phyloP scores from a whole-genome alignment of 139 green algal genomes.

The Mesotaenium endlicherianum region DNA sequence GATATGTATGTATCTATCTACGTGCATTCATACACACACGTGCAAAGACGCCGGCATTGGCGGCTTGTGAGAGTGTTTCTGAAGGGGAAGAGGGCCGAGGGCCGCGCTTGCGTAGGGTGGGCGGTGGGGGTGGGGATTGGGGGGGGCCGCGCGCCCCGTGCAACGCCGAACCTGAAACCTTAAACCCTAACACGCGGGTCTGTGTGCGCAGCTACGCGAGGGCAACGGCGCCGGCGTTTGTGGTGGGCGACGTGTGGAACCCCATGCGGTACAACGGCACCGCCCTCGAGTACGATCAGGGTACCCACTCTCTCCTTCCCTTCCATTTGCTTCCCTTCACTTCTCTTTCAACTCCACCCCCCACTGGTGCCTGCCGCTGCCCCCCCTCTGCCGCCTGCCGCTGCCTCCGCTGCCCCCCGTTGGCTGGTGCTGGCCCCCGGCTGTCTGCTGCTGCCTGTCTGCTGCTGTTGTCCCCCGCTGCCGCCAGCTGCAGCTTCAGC shows the following conservation, averaged over 20 bases:
- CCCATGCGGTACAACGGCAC: slow-evolving; percentile 11
- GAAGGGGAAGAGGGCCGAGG: no score
- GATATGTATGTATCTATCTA: not conserved
- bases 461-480: no score
- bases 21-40: not conserved
- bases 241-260: slow-evolving; percentile 10
- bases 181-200: no score
- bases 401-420: not conserved
- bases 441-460: not conserved
- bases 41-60: no score
- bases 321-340: not conserved
- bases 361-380: not conserved
- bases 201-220: slow-evolving; percentile 16
- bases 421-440: not conserved
- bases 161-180: no score
- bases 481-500: no score
- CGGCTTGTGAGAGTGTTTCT: no score
- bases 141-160: no score
- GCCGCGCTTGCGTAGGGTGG: no score
- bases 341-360: not conserved
- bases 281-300: slow-evolving; percentile 11
- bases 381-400: not conserved
- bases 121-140: no score
- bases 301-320: not conserved
- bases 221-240: not conserved